Evolutionary conservation across 768 basidiomycete genomes (phyloP).

Genomic region (Rhizopogon vesiculosus): DNA sequence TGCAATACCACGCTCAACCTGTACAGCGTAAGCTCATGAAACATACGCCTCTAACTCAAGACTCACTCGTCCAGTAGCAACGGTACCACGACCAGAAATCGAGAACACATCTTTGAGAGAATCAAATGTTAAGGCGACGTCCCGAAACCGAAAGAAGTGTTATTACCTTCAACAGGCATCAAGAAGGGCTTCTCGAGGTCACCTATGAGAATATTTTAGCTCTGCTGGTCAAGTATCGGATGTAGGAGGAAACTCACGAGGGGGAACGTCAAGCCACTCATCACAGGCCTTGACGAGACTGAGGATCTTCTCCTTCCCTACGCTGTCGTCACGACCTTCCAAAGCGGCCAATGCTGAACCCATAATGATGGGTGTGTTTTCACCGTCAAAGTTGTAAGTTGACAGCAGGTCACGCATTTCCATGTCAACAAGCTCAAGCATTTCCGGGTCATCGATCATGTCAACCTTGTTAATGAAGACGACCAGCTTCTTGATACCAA

Average conservation of each 20-base stretch:
- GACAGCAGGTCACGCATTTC: conserved; percentile 96
- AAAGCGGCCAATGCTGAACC: conserved; percentile 95
- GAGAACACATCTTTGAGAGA: conserved; percentile 80
- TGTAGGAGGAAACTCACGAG: conserved; percentile 49
- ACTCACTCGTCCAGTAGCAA: conserved; percentile 87
- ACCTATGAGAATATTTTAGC: conserved; percentile 39
- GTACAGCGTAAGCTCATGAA: conserved; percentile 1
- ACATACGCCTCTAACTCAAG: neutral
- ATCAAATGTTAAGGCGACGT: neutral
- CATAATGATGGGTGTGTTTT: conserved; percentile 97
- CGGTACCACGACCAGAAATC: conserved; percentile 97
- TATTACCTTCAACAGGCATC: conserved; percentile 81
- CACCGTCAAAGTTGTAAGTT: conserved; percentile 94
- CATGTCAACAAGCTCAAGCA: conserved; percentile 99
- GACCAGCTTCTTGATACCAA: conserved; percentile 94
- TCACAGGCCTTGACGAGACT: conserved; percentile 88
- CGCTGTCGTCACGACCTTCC: conserved; percentile 76
- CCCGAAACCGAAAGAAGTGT: neutral
- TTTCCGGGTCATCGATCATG: conserved; percentile 93
- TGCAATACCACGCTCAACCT: conserved; percentile 91
- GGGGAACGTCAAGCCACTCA: conserved; percentile 90
- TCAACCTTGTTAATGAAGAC: conserved; percentile 99
- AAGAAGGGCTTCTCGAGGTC: conserved; percentile 98
- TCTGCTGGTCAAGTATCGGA: neutral
- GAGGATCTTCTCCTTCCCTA: conserved; percentile 75